Base-by-base conservation (phyloP, 495 filamentous ascomycete species). In the Aspergillus asperescens region DNA sequence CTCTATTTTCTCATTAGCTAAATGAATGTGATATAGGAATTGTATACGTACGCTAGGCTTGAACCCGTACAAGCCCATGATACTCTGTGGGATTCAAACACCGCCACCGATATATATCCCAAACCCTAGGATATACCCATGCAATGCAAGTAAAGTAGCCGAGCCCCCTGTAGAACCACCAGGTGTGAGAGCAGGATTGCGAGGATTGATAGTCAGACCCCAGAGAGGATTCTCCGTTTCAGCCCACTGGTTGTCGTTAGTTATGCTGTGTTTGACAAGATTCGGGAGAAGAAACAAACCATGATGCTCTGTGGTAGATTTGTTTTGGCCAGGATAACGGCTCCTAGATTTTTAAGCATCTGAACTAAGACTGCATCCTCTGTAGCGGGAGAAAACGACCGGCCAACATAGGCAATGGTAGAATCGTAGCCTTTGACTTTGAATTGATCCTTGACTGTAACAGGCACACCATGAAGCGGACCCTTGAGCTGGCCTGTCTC, bases 131-230 rank as follows among this genome's bases (percentile, higher is more conserved):
- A 79, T 64, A n/a, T 75, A 79, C 3, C 84, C 85, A 28, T 79
- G 71, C 47, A 86, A 64, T 5, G 75, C 80, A 23, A 87, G 58
- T 28, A 88, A 62, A 3, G 77, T 80, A 3, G 69, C 79, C 62
- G 88, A 85, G 15, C 86, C 86, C 7, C 84, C 83, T 0, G 80
- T 79, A 10, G 77, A 81, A 3, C 84, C 85, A 4, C 84, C 83
- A 0, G 77, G 53, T 0, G 77, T 80, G 13, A 73, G 65, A 5
- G 58, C 61, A 45, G 70, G 66, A 48, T 80, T 70, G 5, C 67
- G 56, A n/a, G 78, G 72, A 48, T 80, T 79, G 2, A 64, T 58
- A 0, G 77, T 81, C 16, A 77, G 57, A n/a, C 77, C 77, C 68
- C 75, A 80, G 1, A 81, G 64, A 16, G 77, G 77, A 57, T 79